Percentiles rank a stretch among this genome's conserved stretches.
Evolutionary conservation across 2,329 filamentous ascomycete genomes (phyloP).

Genomic region (Colletotrichum noveboracense): DNA sequence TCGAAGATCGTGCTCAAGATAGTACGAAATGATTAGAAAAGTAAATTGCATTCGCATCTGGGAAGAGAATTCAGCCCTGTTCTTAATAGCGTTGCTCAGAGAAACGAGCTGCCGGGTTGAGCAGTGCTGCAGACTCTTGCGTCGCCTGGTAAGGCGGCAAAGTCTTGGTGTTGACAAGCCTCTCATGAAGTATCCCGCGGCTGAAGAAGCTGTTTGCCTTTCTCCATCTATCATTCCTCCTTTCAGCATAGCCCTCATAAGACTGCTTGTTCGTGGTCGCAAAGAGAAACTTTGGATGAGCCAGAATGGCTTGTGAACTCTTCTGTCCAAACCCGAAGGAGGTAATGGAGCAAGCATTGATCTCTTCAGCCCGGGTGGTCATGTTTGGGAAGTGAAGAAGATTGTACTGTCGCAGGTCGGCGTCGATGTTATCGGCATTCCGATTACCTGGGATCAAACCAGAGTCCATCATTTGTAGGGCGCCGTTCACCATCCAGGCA

Average conservation of each 20-base stretch:
- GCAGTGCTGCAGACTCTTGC: not conserved
- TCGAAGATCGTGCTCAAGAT: not conserved
- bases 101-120: not conserved
- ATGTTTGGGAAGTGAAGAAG: constrained; percentile 37
- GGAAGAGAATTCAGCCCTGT: not conserved
- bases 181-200: not conserved
- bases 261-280: constrained; percentile 26
- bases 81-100: not conserved
- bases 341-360: constrained; percentile 42
- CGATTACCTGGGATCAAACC: constrained; percentile 39
- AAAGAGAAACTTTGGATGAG: constrained; percentile 39
- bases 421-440: constrained; percentile 41
- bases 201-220: not conserved
- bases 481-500: constrained; percentile 43
- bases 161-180: not conserved
- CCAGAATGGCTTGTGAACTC: constrained; percentile 39
- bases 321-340: constrained; percentile 53
- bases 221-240: not conserved
- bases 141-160: not conserved
- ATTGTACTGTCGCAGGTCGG: constrained; percentile 29
- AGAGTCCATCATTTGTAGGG: constrained; percentile 36
- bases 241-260: constrained; percentile 10
- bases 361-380: constrained; percentile 23
- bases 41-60: not conserved
- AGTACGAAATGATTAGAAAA: not conserved